Conservation (phyloP, 805 yeast species). For the Candida boidinii region DNA sequence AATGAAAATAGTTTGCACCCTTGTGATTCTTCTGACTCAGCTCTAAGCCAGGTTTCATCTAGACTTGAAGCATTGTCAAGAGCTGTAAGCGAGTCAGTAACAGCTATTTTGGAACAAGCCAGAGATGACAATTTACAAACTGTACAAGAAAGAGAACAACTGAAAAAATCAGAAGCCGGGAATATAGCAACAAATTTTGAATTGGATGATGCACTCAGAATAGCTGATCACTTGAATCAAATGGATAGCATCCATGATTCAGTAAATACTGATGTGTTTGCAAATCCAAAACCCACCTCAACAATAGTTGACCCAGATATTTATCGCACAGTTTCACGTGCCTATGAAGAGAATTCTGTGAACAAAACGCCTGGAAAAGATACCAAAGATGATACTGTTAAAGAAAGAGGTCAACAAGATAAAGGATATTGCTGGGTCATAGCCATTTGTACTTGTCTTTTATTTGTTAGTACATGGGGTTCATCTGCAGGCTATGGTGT, state of each 20-base stretch:
- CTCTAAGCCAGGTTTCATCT: no score
- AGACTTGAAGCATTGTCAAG: constrained; percentile 2
- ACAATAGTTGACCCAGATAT: no score
- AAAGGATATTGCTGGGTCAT: constrained; percentile 59
- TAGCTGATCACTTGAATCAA: constrained; percentile 4
- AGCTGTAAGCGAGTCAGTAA: not conserved
- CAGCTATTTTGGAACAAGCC: constrained; percentile 6
- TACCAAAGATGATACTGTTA: not conserved
- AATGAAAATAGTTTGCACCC: no score
- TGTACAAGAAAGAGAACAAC: constrained; percentile 3
- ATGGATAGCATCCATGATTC: no score
- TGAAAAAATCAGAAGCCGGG: constrained; percentile 10
- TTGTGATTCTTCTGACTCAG: no score
- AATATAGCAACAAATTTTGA: constrained; percentile 14
- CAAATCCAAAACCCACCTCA: no score
- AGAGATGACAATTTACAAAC: constrained; percentile 15
- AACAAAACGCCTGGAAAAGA: no score
- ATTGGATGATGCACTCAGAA: constrained; percentile 13
- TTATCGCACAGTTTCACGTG: no score
- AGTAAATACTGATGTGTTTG: no score
- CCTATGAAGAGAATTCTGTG: no score
- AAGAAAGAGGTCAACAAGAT: constrained; percentile 31
- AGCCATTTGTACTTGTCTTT: constrained; percentile 31
- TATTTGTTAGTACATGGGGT: constrained; percentile 53
- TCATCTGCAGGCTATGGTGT: constrained; percentile 53